phyloP scores from a whole-genome alignment of 1,284 basidiomycete genomes.

The Wolfiporia cocos region DNA sequence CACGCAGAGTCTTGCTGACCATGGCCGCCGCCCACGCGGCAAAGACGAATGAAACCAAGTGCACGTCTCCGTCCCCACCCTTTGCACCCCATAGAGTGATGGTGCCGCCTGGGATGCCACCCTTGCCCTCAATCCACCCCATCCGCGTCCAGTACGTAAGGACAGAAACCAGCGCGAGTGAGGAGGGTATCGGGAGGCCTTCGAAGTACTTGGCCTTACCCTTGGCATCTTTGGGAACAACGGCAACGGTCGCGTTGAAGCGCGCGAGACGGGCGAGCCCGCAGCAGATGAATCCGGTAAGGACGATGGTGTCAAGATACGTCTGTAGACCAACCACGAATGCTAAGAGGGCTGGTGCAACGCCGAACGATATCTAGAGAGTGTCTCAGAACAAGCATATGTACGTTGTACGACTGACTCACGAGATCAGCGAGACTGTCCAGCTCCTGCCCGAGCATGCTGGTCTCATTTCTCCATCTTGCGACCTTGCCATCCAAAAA shows the following conservation, averaged over 20 bases:
- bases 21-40: constrained; percentile 86
- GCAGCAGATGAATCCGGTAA: constrained; percentile 92
- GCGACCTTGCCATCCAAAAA: constrained; percentile 98
- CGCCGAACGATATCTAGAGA: constrained; percentile 89
- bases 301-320: constrained; percentile 81
- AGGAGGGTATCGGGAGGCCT: constrained; percentile 94
- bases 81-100: constrained; percentile 65
- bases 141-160: constrained; percentile 81
- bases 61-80: constrained; percentile 77
- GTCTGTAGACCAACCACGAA: constrained; percentile 90
- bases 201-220: constrained; percentile 97
- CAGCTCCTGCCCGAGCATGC: constrained; percentile 97
- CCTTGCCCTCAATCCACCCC: constrained; percentile 77
- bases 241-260: constrained; percentile 97
- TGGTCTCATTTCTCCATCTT: constrained; percentile 91
- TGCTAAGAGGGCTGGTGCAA: constrained; percentile 90
- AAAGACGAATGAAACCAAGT: constrained; percentile 70
- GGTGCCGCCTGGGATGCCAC: constrained; percentile 72
- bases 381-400: constrained; percentile 7
- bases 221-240: constrained; percentile 81
- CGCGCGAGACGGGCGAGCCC: constrained; percentile 94
- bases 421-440: constrained; percentile 96
- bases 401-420: constrained; percentile 24
- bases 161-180: constrained; percentile 74
- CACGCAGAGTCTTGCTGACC: constrained; percentile 90